A percentile compares a stretch with the other conserved stretches of the same genome.
Evolutionary conservation across 108 stramenopile species (phyloP).

Genomic region (Schizochytrium sp.): DNA sequence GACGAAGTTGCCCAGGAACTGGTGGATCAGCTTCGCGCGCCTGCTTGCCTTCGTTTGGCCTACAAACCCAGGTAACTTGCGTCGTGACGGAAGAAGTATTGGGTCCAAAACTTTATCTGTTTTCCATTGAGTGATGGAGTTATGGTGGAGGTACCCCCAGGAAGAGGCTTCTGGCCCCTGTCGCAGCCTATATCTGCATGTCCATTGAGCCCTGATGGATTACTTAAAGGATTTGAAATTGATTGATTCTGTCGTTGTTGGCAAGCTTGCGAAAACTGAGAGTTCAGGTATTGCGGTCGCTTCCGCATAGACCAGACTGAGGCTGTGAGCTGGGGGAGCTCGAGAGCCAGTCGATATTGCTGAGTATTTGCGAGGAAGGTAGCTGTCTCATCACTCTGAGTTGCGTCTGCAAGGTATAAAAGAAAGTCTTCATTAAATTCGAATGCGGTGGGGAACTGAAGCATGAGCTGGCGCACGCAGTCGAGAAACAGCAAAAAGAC

Average conservation of each 20-base stretch:
- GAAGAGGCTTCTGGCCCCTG: no score
- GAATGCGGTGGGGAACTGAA: conserved; percentile 71
- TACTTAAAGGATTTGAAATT: no score
- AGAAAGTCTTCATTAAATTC: conserved; percentile 75
- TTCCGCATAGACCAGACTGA: neutral
- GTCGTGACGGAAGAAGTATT: conserved; percentile 1
- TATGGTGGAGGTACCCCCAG: neutral
- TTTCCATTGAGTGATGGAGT: neutral
- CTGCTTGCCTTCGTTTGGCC: no score
- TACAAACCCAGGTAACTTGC: neutral
- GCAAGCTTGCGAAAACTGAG: neutral
- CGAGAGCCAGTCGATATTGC: conserved; percentile 67
- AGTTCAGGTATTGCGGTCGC: neutral
- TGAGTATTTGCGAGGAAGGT: conserved; percentile 76
- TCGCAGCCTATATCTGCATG: no score
- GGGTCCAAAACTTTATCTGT: neutral
- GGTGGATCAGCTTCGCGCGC: no score
- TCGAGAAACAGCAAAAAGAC: conserved; percentile 75
- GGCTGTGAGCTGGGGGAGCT: neutral
- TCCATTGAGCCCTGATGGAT: no score
- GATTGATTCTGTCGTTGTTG: neutral
- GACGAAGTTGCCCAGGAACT: no score
- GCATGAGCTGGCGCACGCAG: conserved; percentile 66
- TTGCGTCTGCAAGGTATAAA: conserved; percentile 72
- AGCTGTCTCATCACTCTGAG: conserved; percentile 72